Evolutionary conservation across 495 filamentous ascomycete genomes (phyloP).

Genomic region (Podospora pseudoanserina): DNA sequence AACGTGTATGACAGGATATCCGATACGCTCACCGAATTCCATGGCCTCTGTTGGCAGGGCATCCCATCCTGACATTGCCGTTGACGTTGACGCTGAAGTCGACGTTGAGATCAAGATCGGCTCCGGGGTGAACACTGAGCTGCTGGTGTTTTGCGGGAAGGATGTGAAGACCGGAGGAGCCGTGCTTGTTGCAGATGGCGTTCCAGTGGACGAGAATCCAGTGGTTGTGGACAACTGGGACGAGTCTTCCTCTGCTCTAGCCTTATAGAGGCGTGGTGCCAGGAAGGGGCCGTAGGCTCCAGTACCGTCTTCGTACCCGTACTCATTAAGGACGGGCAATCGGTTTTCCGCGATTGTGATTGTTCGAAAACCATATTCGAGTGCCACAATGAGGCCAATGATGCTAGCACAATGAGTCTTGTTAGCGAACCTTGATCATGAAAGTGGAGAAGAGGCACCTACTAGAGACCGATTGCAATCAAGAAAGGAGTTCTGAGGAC

Average conservation of each 20-base stretch:
- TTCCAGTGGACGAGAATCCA: neutral
- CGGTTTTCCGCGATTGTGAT: neutral
- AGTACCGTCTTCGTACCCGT: neutral
- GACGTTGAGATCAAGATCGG: neutral
- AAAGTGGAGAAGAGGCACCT: neutral
- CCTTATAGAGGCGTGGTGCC: neutral
- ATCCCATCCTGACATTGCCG: neutral
- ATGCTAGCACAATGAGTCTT: neutral
- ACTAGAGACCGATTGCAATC: neutral
- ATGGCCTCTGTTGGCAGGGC: neutral
- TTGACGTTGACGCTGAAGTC: neutral
- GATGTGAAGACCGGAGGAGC: too few species aligned
- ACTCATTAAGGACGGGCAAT: neutral
- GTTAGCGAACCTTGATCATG: neutral
- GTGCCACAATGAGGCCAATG: neutral
- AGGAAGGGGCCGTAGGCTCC: neutral
- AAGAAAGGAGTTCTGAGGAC: neutral
- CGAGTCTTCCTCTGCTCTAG: neutral
- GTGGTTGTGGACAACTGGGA: neutral
- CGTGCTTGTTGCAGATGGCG: too few species aligned
- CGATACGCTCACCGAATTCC: neutral
- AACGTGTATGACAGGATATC: neutral
- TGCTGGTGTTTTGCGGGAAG: neutral
- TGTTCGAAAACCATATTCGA: neutral
- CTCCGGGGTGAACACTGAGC: neutral